These are phyloP conservation scores for Collybia nuda DNA, from an alignment of 768 basidiomycete genomes.

Conservation along the genomic window DNA sequence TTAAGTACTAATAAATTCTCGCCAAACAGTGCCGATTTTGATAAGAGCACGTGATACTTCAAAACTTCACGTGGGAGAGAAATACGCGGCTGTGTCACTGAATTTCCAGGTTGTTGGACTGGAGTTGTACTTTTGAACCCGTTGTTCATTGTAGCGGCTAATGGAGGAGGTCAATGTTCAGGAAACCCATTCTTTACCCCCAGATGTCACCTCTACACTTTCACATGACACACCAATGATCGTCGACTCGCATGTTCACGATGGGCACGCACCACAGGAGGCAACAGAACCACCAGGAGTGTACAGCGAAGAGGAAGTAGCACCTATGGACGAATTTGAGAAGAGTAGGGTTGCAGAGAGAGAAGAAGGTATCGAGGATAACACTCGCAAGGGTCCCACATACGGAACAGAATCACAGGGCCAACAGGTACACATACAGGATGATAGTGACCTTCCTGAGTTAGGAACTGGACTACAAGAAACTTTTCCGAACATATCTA, in stretches of 20 bases:
- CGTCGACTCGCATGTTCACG: conserved; percentile 2
- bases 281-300: neutral
- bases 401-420: too few species aligned
- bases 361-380: too few species aligned
- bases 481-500: conserved; percentile 6
- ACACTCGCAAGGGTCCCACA: too few species aligned
- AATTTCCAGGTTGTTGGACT: too few species aligned
- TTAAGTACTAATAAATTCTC: too few species aligned
- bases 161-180: conserved; percentile 18
- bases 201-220: conserved; percentile 7
- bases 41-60: too few species aligned
- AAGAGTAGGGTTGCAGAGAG: neutral
- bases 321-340: neutral
- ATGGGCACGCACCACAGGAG: neutral
- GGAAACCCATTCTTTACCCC: conserved; percentile 22
- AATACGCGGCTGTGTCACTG: too few species aligned
- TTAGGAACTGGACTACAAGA: neutral
- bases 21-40: too few species aligned
- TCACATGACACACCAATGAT: conserved; percentile 2
- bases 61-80: too few species aligned
- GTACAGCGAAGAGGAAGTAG: conserved; percentile 1
- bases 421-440: neutral
- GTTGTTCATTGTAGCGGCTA: too few species aligned
- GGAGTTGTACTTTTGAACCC: too few species aligned
- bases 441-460: neutral